These are phyloP conservation scores for Pelargonium australe DNA, from an alignment of 441 rosid genomes.

Conservation along the genomic window DNA sequence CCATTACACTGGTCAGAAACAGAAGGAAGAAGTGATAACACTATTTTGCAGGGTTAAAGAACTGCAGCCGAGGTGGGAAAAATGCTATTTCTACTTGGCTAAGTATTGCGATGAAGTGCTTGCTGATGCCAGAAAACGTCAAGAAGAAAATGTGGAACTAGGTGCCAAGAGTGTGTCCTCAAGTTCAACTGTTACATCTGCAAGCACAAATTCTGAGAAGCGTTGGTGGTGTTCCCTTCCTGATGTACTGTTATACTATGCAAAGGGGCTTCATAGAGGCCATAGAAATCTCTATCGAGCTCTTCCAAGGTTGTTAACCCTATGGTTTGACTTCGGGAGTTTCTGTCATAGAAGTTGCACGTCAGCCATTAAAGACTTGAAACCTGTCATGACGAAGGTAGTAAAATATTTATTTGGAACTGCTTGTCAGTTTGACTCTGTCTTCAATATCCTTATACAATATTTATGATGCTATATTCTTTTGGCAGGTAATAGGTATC, in stretches of 20 bases:
- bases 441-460: background rate
- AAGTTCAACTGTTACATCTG: constrained; percentile 41
- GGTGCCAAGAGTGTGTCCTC: constrained; percentile 41
- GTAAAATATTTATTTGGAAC: constrained; percentile 13
- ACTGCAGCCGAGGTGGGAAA: constrained; percentile 91
- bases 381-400: constrained; percentile 72
- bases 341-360: constrained; percentile 54
- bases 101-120: constrained; percentile 94
- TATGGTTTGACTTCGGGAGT: constrained; percentile 98
- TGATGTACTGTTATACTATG: constrained; percentile 82
- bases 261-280: constrained; percentile 93
- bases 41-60: constrained; percentile 89
- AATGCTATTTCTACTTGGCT: constrained; percentile 92
- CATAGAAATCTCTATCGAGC: constrained; percentile 97
- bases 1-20: constrained; percentile 91
- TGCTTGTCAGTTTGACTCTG: background rate
- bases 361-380: constrained; percentile 63
- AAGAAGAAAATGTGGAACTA: constrained; percentile 64
- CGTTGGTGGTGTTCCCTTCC: constrained; percentile 74
- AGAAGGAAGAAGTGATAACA: constrained; percentile 90
- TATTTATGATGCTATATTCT: constrained; percentile 16
- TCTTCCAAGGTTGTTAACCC: constrained; percentile 92
- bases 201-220: constrained; percentile 50
- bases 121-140: constrained; percentile 92
- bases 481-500: constrained; percentile 71